Evolutionary conservation across 176 grass and related monocot species (phyloP).

Genomic region (Triticum dicoccoides): DNA sequence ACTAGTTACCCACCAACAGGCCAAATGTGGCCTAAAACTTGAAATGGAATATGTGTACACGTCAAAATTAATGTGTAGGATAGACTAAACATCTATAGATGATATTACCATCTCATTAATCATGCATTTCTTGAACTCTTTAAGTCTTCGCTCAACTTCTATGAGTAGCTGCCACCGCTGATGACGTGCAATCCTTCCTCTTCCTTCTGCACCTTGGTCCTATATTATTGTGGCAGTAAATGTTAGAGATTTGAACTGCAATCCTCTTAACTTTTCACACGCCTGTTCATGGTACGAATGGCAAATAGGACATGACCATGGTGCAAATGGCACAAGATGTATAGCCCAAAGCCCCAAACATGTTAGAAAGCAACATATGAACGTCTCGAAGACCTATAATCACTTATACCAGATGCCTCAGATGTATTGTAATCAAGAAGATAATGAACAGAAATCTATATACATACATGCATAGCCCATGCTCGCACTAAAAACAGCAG

Average conservation of each 20-base stretch:
- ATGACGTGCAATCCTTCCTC: slow-evolving; percentile 76
- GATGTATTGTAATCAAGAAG: slow-evolving; percentile 9
- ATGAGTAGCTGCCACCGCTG: slow-evolving; percentile 87
- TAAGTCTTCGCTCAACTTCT: slow-evolving; percentile 78
- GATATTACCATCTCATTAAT: slow-evolving; percentile 72
- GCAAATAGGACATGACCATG: background rate
- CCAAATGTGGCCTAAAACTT: background rate
- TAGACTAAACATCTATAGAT: background rate
- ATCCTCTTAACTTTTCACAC: slow-evolving; percentile 11
- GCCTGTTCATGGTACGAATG: background rate
- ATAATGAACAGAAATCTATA: background rate
- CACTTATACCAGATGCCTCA: background rate
- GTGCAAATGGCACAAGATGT: background rate
- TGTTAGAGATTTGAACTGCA: slow-evolving; percentile 27
- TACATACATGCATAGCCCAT: slow-evolving; percentile 82
- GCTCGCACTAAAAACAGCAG: slow-evolving; percentile 61
- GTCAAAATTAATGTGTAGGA: background rate
- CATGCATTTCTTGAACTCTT: slow-evolving; percentile 71
- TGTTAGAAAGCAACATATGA: slow-evolving; percentile 12
- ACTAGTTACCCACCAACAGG: slow-evolving; percentile 15
- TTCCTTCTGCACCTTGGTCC: slow-evolving; percentile 78
- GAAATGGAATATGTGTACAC: slow-evolving; percentile 4
- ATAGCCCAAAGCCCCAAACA: background rate
- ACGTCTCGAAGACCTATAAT: background rate
- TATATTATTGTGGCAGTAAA: slow-evolving; percentile 38